Base-by-base conservation (phyloP, 805 yeast species). In the Hagleromyces aurorensis region DNA sequence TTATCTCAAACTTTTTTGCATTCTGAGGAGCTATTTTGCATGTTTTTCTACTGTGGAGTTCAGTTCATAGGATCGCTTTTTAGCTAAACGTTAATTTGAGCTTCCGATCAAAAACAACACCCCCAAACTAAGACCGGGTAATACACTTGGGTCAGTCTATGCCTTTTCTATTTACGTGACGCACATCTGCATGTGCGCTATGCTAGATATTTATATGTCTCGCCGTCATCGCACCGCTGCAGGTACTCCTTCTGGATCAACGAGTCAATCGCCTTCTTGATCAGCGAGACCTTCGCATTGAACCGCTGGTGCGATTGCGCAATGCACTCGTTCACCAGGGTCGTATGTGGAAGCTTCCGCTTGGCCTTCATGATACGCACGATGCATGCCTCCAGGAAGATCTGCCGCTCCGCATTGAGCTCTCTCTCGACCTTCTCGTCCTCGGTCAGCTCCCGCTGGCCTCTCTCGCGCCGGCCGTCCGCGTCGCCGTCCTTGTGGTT, bases 301-400 rank as follows among this genome's bases (percentile, higher is more conserved):
- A 91, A 89, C 44, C 97, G 69, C 25, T 57, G 61, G 41, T 76
- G 77, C 3, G 94, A 75, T 52, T 85, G 94, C 37, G 83, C 80
- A 46, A 84, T 77, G 23, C 87, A 89, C 55, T 89, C 97, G 45
- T 80, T 83, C 23, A 86, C 77, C 47, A 89, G 68, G 32, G 76
- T 78, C 27, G 78, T 80, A 52, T 87, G 96, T 41, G 74, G 73
- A 46, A 84, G 64, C 24, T 67, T 68, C 55, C 86, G 82, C 50
- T 96, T 71, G 1, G 96, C 87, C 63, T 89, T 89, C 97, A 89
- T 91, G 50, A 89, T 83, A 48, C 98, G 72, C 21, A 89, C 97
- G 59, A 91, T 85, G 49, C 94, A 83, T 2, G 97, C 96, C 50
- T 85, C 83, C 46, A 91, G 65, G 60, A 78, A 78, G 50, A 81